These are phyloP conservation scores for Zymoseptoria pseudotritici DNA, from an alignment of 2,329 filamentous ascomycete species.

Conservation along the genomic window DNA sequence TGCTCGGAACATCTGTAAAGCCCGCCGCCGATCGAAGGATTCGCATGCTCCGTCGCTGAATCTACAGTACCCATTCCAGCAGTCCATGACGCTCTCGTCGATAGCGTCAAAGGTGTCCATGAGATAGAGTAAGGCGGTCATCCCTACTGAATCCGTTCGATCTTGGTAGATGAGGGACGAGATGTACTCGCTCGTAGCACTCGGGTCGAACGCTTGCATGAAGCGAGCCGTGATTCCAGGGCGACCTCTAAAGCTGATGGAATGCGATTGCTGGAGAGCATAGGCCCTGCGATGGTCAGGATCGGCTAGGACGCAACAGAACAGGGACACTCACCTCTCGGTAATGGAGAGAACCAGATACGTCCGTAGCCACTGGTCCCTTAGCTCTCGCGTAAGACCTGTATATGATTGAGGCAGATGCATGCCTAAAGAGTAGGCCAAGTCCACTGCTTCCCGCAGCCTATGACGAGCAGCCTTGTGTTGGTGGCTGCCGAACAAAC, in stretches of 20 bases:
- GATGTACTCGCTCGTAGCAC: conserved; percentile 22
- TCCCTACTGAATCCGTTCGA: conserved; percentile 34
- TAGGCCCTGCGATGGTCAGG: conserved; percentile 27
- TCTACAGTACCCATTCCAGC: conserved; percentile 37
- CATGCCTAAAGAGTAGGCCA: conserved; percentile 35
- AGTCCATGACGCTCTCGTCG: conserved; percentile 37
- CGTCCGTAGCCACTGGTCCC: conserved; percentile 34
- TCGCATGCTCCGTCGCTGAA: conserved; percentile 25
- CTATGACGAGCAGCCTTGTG: conserved; percentile 25
- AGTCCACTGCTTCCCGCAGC: conserved; percentile 29
- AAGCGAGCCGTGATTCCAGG: conserved; percentile 35
- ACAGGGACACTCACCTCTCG: conserved; percentile 6
- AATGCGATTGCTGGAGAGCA: conserved; percentile 36
- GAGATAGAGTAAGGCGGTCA: conserved; percentile 37
- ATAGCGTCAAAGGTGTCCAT: conserved; percentile 41
- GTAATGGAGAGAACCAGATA: conserved; percentile 31
- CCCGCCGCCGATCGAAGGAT: conserved; percentile 29
- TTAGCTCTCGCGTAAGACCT: conserved; percentile 31
- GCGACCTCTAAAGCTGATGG: conserved; percentile 37
- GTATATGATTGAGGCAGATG: conserved; percentile 35
- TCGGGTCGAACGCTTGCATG: conserved; percentile 35
- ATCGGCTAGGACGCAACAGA: no score
- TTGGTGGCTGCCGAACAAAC: conserved; percentile 21
- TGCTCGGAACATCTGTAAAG: conserved; percentile 28
- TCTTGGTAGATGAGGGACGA: conserved; percentile 38